phyloP scores from a whole-genome alignment of 2,329 filamentous ascomycete genomes.

The Alternaria viburni region DNA sequence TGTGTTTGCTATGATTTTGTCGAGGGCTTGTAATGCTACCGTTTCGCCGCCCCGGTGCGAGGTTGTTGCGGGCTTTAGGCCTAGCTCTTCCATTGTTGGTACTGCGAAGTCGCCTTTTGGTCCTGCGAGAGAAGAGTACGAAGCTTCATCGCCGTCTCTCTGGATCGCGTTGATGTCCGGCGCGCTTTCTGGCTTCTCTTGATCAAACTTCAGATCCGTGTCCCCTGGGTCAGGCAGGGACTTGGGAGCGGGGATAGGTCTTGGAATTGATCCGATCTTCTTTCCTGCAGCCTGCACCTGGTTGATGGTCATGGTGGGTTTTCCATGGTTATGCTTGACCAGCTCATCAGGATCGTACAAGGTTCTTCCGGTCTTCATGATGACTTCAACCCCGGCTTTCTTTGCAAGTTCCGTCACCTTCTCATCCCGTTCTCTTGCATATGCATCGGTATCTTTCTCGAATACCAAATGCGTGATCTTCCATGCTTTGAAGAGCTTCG shows the following conservation, averaged over 20 bases:
- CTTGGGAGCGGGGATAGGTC: constrained; percentile 66
- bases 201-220: constrained; percentile 65
- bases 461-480: constrained; percentile 77
- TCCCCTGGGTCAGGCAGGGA: constrained; percentile 69
- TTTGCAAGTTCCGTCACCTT: constrained; percentile 65
- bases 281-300: constrained; percentile 67
- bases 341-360: constrained; percentile 76
- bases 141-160: constrained; percentile 61
- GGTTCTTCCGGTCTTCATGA: constrained; percentile 70
- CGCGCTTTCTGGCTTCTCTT: constrained; percentile 56
- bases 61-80: constrained; percentile 65
- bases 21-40: constrained; percentile 64
- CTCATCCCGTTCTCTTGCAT: constrained; percentile 69
- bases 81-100: constrained; percentile 75
- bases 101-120: constrained; percentile 72
- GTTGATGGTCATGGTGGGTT: constrained; percentile 76
- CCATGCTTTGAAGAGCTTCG: constrained; percentile 76
- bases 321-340: constrained; percentile 68
- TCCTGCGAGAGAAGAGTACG: constrained; percentile 68
- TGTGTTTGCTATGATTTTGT: constrained; percentile 65
- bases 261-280: constrained; percentile 67
- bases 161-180: constrained; percentile 67
- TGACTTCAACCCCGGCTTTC: constrained; percentile 70
- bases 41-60: constrained; percentile 75
- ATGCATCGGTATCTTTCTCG: constrained; percentile 79